Evolutionary conservation across 345 rosid genomes (phyloP).

Genomic region (rapeseed (Brassica napus)): DNA sequence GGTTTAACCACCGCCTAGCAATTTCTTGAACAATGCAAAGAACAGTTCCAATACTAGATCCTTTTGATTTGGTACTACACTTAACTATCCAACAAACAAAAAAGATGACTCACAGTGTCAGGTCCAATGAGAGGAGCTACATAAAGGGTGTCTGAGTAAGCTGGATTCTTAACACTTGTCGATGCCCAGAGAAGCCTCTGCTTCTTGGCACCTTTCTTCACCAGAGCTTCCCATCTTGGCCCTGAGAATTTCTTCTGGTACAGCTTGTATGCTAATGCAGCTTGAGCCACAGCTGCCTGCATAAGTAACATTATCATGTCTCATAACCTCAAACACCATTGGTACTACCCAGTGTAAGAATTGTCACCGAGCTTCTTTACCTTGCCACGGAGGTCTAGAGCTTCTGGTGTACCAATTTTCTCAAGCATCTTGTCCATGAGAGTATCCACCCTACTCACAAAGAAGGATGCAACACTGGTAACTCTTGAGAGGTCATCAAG

Average conservation of each 20-base stretch:
- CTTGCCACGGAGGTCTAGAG: too few species aligned
- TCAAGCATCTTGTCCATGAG: constrained; percentile 95
- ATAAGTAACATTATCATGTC: constrained; percentile 13
- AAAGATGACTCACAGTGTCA: constrained; percentile 63
- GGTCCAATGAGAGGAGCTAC: constrained; percentile 96
- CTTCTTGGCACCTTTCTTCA: constrained; percentile 97
- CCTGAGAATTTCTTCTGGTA: constrained; percentile 99
- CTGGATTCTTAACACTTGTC: constrained; percentile 96
- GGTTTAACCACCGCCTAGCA: too few species aligned
- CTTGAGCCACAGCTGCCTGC: constrained; percentile 98
- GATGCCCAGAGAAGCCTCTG: constrained; percentile 97
- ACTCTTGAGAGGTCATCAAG: constrained; percentile 87
- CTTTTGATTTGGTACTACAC: not conserved
- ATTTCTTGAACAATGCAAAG: not conserved
- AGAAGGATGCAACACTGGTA: constrained; percentile 97
- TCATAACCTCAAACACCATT: not conserved
- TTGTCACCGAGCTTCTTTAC: not conserved
- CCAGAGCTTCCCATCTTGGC: constrained; percentile 94
- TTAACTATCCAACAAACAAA: not conserved
- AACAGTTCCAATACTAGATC: not conserved
- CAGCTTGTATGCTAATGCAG: constrained; percentile 84
- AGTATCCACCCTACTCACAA: constrained; percentile 96
- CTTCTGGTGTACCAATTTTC: constrained; percentile 70
- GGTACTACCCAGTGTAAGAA: not conserved
- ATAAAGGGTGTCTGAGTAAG: constrained; percentile 86